A percentile compares a stretch with the other conserved stretches of the same genome.
These are phyloP conservation scores for Nidula niveotomentosa DNA, from an alignment of 1,284 basidiomycete genomes.

Conservation along the genomic window DNA sequence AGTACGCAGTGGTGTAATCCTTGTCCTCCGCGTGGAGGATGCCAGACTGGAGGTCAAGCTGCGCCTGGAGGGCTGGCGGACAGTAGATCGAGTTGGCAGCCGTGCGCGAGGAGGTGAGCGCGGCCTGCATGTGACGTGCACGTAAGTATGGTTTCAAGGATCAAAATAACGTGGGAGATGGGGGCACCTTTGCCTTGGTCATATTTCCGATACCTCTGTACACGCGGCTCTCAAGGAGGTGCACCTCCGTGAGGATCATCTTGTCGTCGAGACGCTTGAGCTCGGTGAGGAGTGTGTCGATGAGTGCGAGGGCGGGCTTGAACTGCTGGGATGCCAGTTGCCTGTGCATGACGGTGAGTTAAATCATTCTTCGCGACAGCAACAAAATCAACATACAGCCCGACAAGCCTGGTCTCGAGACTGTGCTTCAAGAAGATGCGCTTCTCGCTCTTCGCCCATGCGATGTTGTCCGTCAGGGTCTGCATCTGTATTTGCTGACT, in stretches of 20 bases:
- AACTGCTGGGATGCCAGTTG: constrained; percentile 81
- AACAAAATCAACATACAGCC: constrained; percentile 54
- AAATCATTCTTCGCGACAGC: no score
- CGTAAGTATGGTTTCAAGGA: not conserved
- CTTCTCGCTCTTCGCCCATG: constrained; percentile 92
- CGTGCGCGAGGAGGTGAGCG: constrained; percentile 90
- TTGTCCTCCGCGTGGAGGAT: constrained; percentile 96
- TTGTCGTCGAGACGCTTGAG: constrained; percentile 96
- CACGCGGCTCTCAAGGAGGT: constrained; percentile 90
- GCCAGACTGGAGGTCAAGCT: constrained; percentile 89
- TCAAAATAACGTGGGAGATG: not conserved
- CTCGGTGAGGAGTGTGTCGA: constrained; percentile 86
- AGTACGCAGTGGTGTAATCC: constrained; percentile 96
- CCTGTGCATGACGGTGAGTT: no score
- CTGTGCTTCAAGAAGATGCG: constrained; percentile 96
- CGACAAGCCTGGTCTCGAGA: constrained; percentile 88
- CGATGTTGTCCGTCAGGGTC: constrained; percentile 88
- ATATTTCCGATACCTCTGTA: constrained; percentile 92
- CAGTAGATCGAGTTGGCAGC: constrained; percentile 98
- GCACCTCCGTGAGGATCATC: constrained; percentile 96
- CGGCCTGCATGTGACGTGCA: constrained; percentile 62
- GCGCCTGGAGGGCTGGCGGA: constrained; percentile 89
- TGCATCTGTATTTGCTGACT: constrained; percentile 82
- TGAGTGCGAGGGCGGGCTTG: constrained; percentile 80
- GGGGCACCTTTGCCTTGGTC: constrained; percentile 83